These are phyloP conservation scores for Rhododendron kiyosumense DNA, from an alignment of 148 eudicot species.

Conservation along the genomic window DNA sequence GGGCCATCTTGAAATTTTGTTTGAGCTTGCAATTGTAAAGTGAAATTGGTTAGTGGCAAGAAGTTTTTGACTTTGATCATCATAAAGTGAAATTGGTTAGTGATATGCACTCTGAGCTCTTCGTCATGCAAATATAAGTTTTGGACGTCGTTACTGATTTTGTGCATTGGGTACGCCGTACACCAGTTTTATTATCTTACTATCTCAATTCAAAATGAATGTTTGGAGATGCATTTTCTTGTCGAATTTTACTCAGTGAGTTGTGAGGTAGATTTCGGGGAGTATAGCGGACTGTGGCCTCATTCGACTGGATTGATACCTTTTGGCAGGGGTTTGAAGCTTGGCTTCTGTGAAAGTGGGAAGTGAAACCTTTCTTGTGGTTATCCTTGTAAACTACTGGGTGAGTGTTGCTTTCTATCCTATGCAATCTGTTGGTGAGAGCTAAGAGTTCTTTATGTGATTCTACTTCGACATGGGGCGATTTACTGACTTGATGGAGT, in stretches of 20 bases:
- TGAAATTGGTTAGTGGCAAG: not conserved
- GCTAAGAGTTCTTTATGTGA: not conserved
- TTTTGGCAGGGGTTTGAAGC: constrained; percentile 36
- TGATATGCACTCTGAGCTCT: not conserved
- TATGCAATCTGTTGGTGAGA: not conserved
- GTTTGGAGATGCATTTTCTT: not conserved
- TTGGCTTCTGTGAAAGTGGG: constrained; percentile 20
- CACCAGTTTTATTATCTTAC: no score
- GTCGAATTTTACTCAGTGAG: not conserved
- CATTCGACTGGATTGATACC: constrained; percentile 22
- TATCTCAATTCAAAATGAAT: not conserved
- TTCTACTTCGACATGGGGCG: not conserved
- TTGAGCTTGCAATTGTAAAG: not conserved
- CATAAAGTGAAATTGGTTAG: not conserved
- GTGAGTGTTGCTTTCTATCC: not conserved
- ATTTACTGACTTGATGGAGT: not conserved
- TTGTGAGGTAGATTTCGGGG: not conserved
- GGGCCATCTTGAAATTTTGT: not conserved
- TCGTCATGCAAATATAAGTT: not conserved
- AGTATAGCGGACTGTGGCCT: constrained; percentile 7
- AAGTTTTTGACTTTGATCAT: not conserved
- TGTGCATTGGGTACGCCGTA: no score
- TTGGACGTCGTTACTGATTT: not conserved
- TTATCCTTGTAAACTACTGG: not conserved
- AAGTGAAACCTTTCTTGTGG: not conserved